Base-by-base conservation (phyloP, 768 basidiomycete genomes). In the Rhizopogon vesiculosus region DNA sequence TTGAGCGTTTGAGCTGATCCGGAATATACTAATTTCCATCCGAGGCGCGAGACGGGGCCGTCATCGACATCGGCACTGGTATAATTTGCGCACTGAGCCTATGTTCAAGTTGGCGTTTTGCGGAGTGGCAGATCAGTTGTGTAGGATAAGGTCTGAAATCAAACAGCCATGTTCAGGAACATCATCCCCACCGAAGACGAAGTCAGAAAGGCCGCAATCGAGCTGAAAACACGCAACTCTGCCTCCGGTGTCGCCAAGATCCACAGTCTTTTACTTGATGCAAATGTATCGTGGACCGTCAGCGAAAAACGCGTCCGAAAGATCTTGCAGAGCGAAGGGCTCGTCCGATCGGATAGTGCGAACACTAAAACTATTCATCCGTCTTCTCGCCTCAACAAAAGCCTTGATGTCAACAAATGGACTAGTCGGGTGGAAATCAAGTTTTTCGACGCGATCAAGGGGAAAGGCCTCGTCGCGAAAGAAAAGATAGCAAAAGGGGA, bases 261-360 rank as follows among this genome's bases (percentile, higher is more conserved):
- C 3, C 86, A 90, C 54, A 73, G 79, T 2, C 75, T 82, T 6
- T 71, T 94, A 8, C 78, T 87, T 12, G 68, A 76, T 12, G 70
- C 74, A 9, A 72, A 89, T 60, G 81, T 88, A 2, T 74, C 79
- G 22, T 94, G 91, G 90, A 68, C 78, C 0, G 89, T 93, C 59
- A 90, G 89, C 66, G 93, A 94, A 69, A 93, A 92, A 64, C 81
- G 93, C 22, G 78, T 87, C 4, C 74, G 85, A 45, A 93, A 89
- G 68, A 72, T 89, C 46, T 71, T 93, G 2, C 85, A 88, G 59
- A 72, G 65, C 18, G 79, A 82, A 56, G 83, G 82, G 0, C 72
- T 86, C 33, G 69, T 81, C 19, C 65, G 61, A n/a, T 54, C 52
- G 1, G 62, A 51, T 33, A 52, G 46, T 31, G 56, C 42, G 4